Percentiles rank a stretch among this genome's conserved stretches.
phyloP scores from a whole-genome alignment of 441 rosid genomes.

The Iberis amara region DNA sequence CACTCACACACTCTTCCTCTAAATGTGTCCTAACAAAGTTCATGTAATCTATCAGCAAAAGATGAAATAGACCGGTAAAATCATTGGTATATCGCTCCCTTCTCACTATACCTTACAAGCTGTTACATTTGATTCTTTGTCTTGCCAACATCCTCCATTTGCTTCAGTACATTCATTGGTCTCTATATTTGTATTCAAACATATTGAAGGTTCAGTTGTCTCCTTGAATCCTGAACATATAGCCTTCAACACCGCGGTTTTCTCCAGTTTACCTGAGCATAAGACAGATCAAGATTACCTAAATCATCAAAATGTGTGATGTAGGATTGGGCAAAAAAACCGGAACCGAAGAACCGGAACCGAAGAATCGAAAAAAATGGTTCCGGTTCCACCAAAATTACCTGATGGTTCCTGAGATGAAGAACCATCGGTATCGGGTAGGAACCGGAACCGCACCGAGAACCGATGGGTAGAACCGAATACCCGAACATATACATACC shows the following conservation, averaged over 20 bases:
- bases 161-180: slow-evolving; percentile 68
- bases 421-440: too few species aligned
- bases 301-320: not conserved
- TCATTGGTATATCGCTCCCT: not conserved
- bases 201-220: slow-evolving; percentile 67
- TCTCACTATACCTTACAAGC: slow-evolving; percentile 65
- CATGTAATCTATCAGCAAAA: slow-evolving; percentile 5
- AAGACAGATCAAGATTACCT: slow-evolving; percentile 10
- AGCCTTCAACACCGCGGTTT: slow-evolving; percentile 59
- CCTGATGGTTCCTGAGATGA: too few species aligned
- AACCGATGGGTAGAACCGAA: too few species aligned
- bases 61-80: not conserved
- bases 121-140: slow-evolving; percentile 44
- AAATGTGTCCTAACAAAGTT: slow-evolving; percentile 60
- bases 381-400: too few species aligned
- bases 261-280: slow-evolving; percentile 63
- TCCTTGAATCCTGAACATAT: slow-evolving; percentile 80
- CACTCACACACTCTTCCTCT: slow-evolving; percentile 83
- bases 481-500: too few species aligned
- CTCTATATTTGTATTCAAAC: slow-evolving; percentile 64
- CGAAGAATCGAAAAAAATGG: too few species aligned
- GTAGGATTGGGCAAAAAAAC: too few species aligned
- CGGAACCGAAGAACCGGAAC: too few species aligned
- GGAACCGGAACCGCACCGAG: too few species aligned
- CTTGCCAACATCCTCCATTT: slow-evolving; percentile 89